Percentiles rank a stretch among this genome's conserved stretches.
Conservation (phyloP, 768 basidiomycete genomes). For the Tricholoma sp. region DNA sequence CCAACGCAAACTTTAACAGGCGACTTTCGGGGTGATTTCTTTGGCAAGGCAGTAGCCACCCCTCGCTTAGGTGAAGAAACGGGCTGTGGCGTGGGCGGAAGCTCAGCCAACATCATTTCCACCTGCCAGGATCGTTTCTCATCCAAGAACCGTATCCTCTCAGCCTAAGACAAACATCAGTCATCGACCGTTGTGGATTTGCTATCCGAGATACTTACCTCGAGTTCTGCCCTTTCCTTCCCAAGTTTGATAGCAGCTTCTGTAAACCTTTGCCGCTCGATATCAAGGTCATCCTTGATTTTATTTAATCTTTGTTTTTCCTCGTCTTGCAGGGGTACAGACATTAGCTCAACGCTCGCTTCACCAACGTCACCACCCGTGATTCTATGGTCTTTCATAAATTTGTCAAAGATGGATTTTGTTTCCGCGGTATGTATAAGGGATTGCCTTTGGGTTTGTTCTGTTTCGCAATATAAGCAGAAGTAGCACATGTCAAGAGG, state of each 20-base stretch:
- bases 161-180: slow-evolving; percentile 40
- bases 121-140: slow-evolving; percentile 75
- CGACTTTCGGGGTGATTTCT: slow-evolving; percentile 34
- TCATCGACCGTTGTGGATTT: not conserved
- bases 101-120: slow-evolving; percentile 54
- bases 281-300: slow-evolving; percentile 53
- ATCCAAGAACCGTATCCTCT: slow-evolving; percentile 55
- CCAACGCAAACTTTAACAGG: slow-evolving; percentile 43
- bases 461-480: slow-evolving; percentile 1
- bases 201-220: slow-evolving; percentile 37
- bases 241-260: slow-evolving; percentile 60
- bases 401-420: slow-evolving; percentile 51
- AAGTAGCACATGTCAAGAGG: not conserved
- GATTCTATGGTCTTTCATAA: slow-evolving; percentile 40
- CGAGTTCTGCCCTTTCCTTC: slow-evolving; percentile 58
- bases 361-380: slow-evolving; percentile 31
- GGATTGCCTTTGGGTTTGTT: slow-evolving; percentile 30
- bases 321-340: slow-evolving; percentile 45
- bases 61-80: slow-evolving; percentile 13
- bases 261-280: slow-evolving; percentile 59
- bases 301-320: slow-evolving; percentile 50
- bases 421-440: slow-evolving; percentile 37
- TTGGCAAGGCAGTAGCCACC: slow-evolving; percentile 11
- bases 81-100: slow-evolving; percentile 40
- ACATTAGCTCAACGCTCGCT: slow-evolving; percentile 49